Conservation (phyloP, 306 rosid species). For the Rubus idaeus region DNA sequence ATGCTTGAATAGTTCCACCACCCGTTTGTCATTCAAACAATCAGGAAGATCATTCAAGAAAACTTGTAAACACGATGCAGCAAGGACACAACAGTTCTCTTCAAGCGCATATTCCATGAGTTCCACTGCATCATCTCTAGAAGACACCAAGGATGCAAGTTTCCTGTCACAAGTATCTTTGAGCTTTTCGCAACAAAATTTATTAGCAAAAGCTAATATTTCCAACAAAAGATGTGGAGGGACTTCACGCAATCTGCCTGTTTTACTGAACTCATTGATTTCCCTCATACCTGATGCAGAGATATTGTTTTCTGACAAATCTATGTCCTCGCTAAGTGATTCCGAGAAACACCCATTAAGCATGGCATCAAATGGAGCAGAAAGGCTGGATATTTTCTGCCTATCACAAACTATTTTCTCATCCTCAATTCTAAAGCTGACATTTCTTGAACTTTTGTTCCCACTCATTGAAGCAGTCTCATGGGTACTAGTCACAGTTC, state of each 20-base stretch:
- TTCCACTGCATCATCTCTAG: constrained; percentile 77
- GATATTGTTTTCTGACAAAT: constrained; percentile 73
- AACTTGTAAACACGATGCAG: constrained; percentile 77
- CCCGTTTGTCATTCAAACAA: constrained; percentile 61
- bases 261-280: constrained; percentile 62
- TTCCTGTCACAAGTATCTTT: constrained; percentile 78
- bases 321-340: constrained; percentile 67
- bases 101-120: constrained; percentile 79
- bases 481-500: constrained; percentile 29
- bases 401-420: constrained; percentile 82
- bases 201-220: constrained; percentile 72
- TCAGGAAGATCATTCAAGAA: constrained; percentile 70
- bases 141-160: constrained; percentile 65
- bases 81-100: constrained; percentile 66
- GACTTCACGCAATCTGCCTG: constrained; percentile 53
- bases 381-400: constrained; percentile 74
- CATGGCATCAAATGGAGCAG: constrained; percentile 84
- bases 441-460: constrained; percentile 42
- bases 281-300: constrained; percentile 74
- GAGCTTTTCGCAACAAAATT: constrained; percentile 76
- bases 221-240: constrained; percentile 73
- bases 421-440: constrained; percentile 61
- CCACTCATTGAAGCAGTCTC: constrained; percentile 47
- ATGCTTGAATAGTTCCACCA: constrained; percentile 60
- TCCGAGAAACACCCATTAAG: constrained; percentile 84